Evolutionary conservation across 2,329 filamentous ascomycete species (phyloP), one percentile per base, ranked within the genome.

Genomic region (Phyllosticta capitalensis): DNA sequence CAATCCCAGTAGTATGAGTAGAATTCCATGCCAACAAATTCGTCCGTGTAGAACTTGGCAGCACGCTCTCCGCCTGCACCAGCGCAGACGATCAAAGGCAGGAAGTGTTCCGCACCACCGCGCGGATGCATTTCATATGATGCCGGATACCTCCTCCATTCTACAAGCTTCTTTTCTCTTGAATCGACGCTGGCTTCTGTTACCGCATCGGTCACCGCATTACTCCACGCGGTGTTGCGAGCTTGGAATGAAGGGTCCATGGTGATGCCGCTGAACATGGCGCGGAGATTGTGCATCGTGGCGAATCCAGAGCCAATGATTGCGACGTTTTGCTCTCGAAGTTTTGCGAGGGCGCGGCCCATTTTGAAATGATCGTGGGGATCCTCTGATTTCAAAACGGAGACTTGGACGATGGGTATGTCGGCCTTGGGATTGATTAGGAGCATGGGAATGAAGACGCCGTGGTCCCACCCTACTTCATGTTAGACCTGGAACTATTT

Each of bases 291-390:
- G 67, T 84, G 82, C 59, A 84, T 74, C 2, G 78, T 80, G 0
- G 82, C 81, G 64, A 84, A 84, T 22, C 82, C 82, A 0, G 80
- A 83, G n/a, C 82, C 82, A 49, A 84, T 65, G 59, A 85, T 76
- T 64, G 82, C 82, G n/a, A 85, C 72, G 68, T 81, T 81, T 26
- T 76, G 71, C 45, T 73, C 71, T 14, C 82, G 79, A 54, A 85
- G 77, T 9, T 66, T 65, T 12, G 69, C 67, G 10, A 85, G 76
- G 1, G 82, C 82, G 21, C 72, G 74, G 30, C 82, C 82, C 72
- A 84, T 78, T 52, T 74, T 74, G 61, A 79, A 74, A 67, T 83
- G 81, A 22, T 68, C 61, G 1, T 69, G 68, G 0, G 81, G 74
- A 54, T 80, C 76, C 65, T 84, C 81, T 19, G 75, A 79, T 26